These are phyloP conservation scores for Selaginella moellendorffii DNA, from an alignment of 75 land plant species.

Conservation along the genomic window DNA sequence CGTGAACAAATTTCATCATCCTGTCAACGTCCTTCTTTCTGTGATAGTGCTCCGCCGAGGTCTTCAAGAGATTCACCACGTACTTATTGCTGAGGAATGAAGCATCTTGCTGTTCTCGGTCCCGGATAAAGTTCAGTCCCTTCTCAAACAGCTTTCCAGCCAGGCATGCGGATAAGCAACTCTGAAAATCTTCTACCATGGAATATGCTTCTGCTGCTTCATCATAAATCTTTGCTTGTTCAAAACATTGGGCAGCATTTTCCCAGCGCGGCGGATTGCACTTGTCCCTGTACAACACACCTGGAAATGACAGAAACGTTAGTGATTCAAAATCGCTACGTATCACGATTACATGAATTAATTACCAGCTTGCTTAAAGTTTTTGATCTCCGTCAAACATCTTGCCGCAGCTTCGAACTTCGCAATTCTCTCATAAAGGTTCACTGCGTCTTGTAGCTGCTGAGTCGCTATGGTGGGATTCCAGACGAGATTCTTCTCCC, in stretches of 20 bases:
- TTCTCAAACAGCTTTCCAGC: slow-evolving; percentile 13
- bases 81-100: neutral
- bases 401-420: slow-evolving; percentile 39
- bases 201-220: slow-evolving; percentile 43
- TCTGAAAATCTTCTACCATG: slow-evolving; percentile 16
- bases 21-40: slow-evolving; percentile 13
- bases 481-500: slow-evolving; percentile 13
- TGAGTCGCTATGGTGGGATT: slow-evolving; percentile 34
- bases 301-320: slow-evolving; percentile 8
- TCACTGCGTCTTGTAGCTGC: slow-evolving; percentile 29
- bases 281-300: slow-evolving; percentile 27
- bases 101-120: slow-evolving; percentile 1
- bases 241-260: slow-evolving; percentile 52
- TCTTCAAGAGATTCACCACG: slow-evolving; percentile 16
- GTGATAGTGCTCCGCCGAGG: slow-evolving; percentile 27
- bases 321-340: neutral
- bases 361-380: slow-evolving; percentile 59
- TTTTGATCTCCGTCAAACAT: slow-evolving; percentile 32
- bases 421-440: too few species aligned
- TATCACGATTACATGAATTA: neutral
- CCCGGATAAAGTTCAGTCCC: slow-evolving; percentile 14
- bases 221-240: slow-evolving; percentile 25
- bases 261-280: slow-evolving; percentile 27
- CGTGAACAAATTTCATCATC: slow-evolving; percentile 46
- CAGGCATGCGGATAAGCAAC: slow-evolving; percentile 30